Conservation (phyloP, 2,329 filamentous ascomycete genomes). For the Penicillium sp. region DNA sequence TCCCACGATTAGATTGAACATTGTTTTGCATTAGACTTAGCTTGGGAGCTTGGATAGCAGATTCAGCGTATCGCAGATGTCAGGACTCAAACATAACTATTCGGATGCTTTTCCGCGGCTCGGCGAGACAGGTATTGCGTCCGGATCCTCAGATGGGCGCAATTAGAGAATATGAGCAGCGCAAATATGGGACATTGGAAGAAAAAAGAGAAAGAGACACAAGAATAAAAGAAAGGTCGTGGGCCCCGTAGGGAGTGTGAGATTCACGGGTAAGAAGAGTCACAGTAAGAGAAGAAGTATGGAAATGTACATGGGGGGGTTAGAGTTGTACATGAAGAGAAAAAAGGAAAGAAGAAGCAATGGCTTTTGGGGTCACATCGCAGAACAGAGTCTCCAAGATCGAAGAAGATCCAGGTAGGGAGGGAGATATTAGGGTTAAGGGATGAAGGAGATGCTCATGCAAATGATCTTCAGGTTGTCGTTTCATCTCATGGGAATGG, state of each 20-base stretch:
- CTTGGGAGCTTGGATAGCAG: neutral
- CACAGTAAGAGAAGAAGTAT: conserved; percentile 10
- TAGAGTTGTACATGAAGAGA: conserved; percentile 17
- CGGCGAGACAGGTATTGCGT: neutral
- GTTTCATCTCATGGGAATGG: conserved; percentile 12
- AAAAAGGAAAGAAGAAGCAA: conserved; percentile 12
- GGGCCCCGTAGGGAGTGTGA: conserved; percentile 12
- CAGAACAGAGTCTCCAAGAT: conserved; percentile 5
- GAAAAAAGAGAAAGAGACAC: conserved; percentile 15
- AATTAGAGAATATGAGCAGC: conserved; percentile 26
- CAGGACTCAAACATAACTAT: neutral
- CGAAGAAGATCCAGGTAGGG: neutral
- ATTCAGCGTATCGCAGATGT: neutral
- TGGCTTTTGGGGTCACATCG: conserved; percentile 18
- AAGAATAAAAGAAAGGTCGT: conserved; percentile 11
- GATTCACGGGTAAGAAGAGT: conserved; percentile 10
- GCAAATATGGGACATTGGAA: conserved; percentile 25
- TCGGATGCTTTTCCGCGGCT: neutral
- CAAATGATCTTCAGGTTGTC: conserved; percentile 8
- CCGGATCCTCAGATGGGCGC: conserved; percentile 18
- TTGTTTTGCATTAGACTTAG: too few relatives aligned
- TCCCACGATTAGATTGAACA: too few relatives aligned
- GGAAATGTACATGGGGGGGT: conserved; percentile 19
- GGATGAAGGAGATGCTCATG: conserved; percentile 16
- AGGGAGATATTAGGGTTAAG: conserved; percentile 8